A percentile compares a stretch with the other conserved stretches of the same genome.
These are phyloP conservation scores for Neofusicoccum laricinum DNA, from an alignment of 2,329 filamentous ascomycete genomes.

Conservation along the genomic window DNA sequence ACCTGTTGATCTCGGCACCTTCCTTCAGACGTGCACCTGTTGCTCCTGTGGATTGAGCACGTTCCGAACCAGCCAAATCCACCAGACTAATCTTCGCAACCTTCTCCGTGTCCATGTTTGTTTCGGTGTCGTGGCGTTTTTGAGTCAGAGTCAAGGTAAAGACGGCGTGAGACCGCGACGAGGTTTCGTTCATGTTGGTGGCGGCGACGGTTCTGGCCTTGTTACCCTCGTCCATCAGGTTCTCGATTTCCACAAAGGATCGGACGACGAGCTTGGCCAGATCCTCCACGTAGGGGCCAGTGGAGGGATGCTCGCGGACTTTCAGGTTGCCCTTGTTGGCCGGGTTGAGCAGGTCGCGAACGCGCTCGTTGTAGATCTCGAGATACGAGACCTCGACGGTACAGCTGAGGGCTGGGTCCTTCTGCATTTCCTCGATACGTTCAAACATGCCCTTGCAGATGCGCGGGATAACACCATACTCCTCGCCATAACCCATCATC, in stretches of 20 bases:
- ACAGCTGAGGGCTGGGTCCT: constrained; percentile 76
- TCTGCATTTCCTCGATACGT: constrained; percentile 68
- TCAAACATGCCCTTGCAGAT: constrained; percentile 99
- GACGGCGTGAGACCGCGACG: constrained; percentile 94
- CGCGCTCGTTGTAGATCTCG: constrained; percentile 98
- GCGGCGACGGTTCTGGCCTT: constrained; percentile 97
- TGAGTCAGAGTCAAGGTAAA: constrained; percentile 96
- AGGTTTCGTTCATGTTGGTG: constrained; percentile 99
- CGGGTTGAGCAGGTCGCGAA: constrained; percentile 91
- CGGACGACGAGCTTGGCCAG: constrained; percentile 91
- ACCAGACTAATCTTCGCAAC: constrained; percentile 97
- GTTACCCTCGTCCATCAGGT: constrained; percentile 98
- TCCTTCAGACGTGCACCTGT: constrained; percentile 94
- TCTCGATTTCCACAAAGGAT: constrained; percentile 92
- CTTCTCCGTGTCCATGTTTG: constrained; percentile 96
- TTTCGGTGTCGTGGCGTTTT: constrained; percentile 85
- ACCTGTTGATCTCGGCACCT: constrained; percentile 97
- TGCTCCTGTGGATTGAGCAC: constrained; percentile 94
- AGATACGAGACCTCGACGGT: constrained; percentile 98
- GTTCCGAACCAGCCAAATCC: constrained; percentile 94
- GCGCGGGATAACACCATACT: constrained; percentile 90
- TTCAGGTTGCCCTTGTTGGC: constrained; percentile 94
- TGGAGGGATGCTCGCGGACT: constrained; percentile 95
- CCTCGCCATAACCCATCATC: constrained; percentile 99
- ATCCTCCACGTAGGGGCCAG: constrained; percentile 97